Conservation (phyloP, 331 rosid genomes). For the Phaseolus coccineus region DNA sequence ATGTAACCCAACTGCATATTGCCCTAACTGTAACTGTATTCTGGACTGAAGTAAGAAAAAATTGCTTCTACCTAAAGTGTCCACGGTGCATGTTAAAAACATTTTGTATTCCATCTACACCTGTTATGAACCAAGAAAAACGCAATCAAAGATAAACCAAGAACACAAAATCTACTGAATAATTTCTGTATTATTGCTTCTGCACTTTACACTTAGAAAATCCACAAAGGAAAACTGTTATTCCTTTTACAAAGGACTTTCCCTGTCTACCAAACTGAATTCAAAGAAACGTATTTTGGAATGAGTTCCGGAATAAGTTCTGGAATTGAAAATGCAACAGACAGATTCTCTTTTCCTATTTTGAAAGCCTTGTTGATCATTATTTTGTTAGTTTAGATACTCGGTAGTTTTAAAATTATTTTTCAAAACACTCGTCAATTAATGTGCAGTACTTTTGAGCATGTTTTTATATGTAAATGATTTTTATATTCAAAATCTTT, state of each 20-base stretch:
- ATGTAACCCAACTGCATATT: not conserved
- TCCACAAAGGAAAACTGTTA: no score
- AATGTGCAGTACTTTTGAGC: not conserved
- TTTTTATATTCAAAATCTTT: conserved; percentile 21
- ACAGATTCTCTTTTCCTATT: not conserved
- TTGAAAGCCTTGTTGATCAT: not conserved
- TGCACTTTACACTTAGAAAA: no score
- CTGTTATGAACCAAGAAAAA: no score
- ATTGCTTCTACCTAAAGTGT: not conserved
- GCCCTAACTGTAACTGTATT: not conserved
- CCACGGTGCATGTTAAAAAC: not conserved
- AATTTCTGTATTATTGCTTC: no score
- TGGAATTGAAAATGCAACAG: not conserved
- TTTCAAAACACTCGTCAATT: not conserved
- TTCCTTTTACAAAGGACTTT: no score
- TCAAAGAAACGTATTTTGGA: not conserved
- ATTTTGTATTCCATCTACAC: not conserved
- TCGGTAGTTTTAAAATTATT: not conserved
- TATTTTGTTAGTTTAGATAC: not conserved
- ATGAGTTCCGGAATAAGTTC: not conserved
- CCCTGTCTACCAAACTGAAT: no score
- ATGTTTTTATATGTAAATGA: conserved; percentile 26
- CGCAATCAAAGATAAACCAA: no score
- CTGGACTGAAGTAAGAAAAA: not conserved
- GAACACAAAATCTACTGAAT: no score